Conservation (phyloP, 2,329 filamentous ascomycete species). For the Hypoxylon sp. region DNA sequence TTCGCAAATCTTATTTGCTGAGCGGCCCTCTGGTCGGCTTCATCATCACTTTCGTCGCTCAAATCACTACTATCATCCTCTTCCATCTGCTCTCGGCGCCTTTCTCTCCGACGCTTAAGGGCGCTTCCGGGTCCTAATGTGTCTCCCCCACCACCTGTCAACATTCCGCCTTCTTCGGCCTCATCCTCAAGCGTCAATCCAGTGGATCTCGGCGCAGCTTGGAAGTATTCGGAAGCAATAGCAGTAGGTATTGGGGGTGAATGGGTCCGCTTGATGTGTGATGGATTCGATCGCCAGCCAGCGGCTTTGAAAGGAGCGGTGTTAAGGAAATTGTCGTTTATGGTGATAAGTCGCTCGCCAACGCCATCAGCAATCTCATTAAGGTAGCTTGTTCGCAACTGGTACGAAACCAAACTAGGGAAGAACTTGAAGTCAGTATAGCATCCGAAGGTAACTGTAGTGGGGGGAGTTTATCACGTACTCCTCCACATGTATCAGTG, state of each 20-base stretch:
- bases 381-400: slow-evolving; percentile 84
- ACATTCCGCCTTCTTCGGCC: slow-evolving; percentile 79
- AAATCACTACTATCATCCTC: slow-evolving; percentile 90
- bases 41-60: slow-evolving; percentile 87
- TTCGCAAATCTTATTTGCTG: slow-evolving; percentile 97
- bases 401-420: slow-evolving; percentile 83
- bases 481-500: slow-evolving; percentile 54
- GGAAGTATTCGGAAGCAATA: slow-evolving; percentile 87
- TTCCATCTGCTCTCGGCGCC: slow-evolving; percentile 80
- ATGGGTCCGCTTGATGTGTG: slow-evolving; percentile 85
- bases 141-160: slow-evolving; percentile 77
- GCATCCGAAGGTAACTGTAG: neutral
- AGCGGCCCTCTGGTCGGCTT: slow-evolving; percentile 78
- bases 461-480: slow-evolving; percentile 36
- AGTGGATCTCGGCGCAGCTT: slow-evolving; percentile 73
- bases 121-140: slow-evolving; percentile 78
- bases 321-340: slow-evolving; percentile 84
- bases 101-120: slow-evolving; percentile 73
- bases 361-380: slow-evolving; percentile 86
- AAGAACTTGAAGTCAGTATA: slow-evolving; percentile 37
- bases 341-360: slow-evolving; percentile 84
- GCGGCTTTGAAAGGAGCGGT: slow-evolving; percentile 86
- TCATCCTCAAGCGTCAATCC: slow-evolving; percentile 78
- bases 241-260: slow-evolving; percentile 89
- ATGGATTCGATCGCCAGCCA: slow-evolving; percentile 82